Base-by-base conservation (phyloP, 2,329 filamentous ascomycete genomes). In the Penicillium paneum region DNA sequence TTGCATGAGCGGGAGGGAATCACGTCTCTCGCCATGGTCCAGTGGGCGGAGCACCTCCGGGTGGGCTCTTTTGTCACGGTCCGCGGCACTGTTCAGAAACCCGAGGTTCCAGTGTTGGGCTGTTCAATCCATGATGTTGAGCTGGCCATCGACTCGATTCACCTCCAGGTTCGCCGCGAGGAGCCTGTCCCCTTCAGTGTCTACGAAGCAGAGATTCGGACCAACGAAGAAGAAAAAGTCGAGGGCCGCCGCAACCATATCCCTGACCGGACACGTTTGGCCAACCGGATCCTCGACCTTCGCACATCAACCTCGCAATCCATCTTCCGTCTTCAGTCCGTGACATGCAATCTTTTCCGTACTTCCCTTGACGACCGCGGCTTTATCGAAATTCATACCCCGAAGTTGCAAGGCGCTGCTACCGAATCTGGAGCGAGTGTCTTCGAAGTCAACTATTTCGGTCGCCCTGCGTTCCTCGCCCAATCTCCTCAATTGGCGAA, bases 361-460 rank as follows among this genome's bases (percentile, higher is more conserved):
- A 74, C 81, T 10, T 85, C 87, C 2, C 81, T 97, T 0, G 88
- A 93, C 62, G 79, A 81, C 2, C 79, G 87, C 59, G 87, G 85
- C 15, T 97, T 97, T 70, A 87, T 96, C 55, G 92, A 97, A 73
- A 96, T 97, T 56, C 91, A 96, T 70, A 96, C 91, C 0, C 92
- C 92, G 2, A 97, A 96, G 75, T 79, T 97, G 40, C 91, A 96
- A 77, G 90, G 90, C 1, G 87, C 89, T 12, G 92, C 92, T 1
- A 96, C 92, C 0, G 92, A 97, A 73, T 96, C 90, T 43, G 92
- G 92, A 43, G 87, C 92, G 13, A 91, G 90, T 60, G 92, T 97
- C 5, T 97, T 97, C 79, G 86, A 90, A 70, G 84, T 96, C 45
- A 89, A 94, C 67, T 97, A 97, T 76, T 97, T 97, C 75, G 89